phyloP scores from a whole-genome alignment of 805 yeast genomes.

The Nakazawaea wyomingensis region DNA sequence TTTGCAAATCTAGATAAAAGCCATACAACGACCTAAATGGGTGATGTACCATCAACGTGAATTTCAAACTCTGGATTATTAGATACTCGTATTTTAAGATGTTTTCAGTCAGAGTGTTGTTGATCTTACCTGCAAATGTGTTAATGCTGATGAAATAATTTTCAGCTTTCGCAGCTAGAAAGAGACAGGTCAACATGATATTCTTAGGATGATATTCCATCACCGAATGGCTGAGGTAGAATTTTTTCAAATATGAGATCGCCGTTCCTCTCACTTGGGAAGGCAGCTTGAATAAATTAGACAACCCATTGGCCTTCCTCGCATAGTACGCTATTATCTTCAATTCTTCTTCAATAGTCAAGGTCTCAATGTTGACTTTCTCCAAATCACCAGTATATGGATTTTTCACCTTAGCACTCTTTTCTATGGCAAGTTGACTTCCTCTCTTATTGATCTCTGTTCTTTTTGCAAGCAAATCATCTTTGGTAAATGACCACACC shows the following conservation, averaged over 20 bases:
- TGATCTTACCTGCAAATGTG: slow-evolving; percentile 66
- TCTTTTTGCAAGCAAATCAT: slow-evolving; percentile 47
- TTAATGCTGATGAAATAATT: slow-evolving; percentile 84
- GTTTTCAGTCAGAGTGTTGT: slow-evolving; percentile 58
- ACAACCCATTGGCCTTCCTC: slow-evolving; percentile 62
- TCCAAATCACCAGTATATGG: slow-evolving; percentile 10
- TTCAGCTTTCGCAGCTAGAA: slow-evolving; percentile 89
- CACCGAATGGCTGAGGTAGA: slow-evolving; percentile 74
- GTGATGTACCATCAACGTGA: slow-evolving; percentile 82
- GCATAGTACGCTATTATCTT: slow-evolving; percentile 66
- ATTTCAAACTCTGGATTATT: slow-evolving; percentile 66
- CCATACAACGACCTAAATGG: slow-evolving; percentile 91
- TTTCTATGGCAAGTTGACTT: slow-evolving; percentile 25
- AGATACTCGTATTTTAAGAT: slow-evolving; percentile 77
- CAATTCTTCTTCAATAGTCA: slow-evolving; percentile 66
- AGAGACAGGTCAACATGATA: slow-evolving; percentile 74
- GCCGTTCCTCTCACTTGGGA: slow-evolving; percentile 89
- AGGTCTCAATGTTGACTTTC: slow-evolving; percentile 29
- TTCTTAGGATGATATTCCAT: slow-evolving; percentile 87
- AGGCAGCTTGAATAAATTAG: slow-evolving; percentile 73
- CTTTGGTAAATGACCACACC: slow-evolving; percentile 75
- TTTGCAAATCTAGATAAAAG: slow-evolving; percentile 85
- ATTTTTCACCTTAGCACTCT: slow-evolving; percentile 15
- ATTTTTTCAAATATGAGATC: slow-evolving; percentile 71
- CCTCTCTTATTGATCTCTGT: slow-evolving; percentile 53